Evolutionary conservation across 1,284 basidiomycete genomes (phyloP).

Genomic region (Microbotryomycetes sp.): DNA sequence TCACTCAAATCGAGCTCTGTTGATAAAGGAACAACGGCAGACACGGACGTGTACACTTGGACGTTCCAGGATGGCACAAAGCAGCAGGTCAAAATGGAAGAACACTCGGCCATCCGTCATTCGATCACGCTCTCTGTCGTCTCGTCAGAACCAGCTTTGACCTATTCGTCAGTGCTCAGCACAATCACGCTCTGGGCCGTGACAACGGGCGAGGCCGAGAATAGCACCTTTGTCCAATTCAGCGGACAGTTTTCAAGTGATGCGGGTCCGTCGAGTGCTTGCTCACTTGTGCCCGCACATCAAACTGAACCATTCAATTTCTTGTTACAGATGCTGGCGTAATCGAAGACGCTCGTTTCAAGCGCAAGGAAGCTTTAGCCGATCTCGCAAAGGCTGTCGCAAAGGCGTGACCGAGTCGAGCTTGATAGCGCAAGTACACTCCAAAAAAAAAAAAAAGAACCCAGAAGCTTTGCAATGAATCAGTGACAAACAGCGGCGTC

Average conservation of each 20-base stretch:
- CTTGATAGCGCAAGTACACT: not conserved
- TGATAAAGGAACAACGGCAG: slow-evolving; percentile 14
- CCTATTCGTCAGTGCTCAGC: slow-evolving; percentile 36
- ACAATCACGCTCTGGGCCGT: slow-evolving; percentile 36
- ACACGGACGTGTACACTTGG: slow-evolving; percentile 30
- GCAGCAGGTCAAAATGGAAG: slow-evolving; percentile 38
- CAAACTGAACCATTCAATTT: not conserved
- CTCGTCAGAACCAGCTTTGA: slow-evolving; percentile 34
- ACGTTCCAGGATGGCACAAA: slow-evolving; percentile 33
- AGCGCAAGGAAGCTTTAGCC: slow-evolving; percentile 36
- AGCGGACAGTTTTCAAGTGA: slow-evolving; percentile 35
- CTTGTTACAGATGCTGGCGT: slow-evolving; percentile 27
- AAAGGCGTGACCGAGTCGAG: slow-evolving; percentile 1
- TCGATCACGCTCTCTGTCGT: slow-evolving; percentile 34
- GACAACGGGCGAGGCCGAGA: slow-evolving; percentile 33
- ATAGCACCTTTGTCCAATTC: slow-evolving; percentile 36
- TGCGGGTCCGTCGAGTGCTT: slow-evolving; percentile 27
- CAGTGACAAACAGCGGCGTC: no score
- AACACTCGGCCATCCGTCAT: slow-evolving; percentile 36
- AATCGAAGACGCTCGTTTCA: slow-evolving; percentile 36
- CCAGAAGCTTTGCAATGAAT: not conserved
- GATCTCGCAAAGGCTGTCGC: slow-evolving; percentile 36
- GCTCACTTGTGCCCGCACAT: not conserved
- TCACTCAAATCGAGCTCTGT: slow-evolving; percentile 20
- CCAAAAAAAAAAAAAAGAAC: not conserved